Evolutionary conservation across 495 filamentous ascomycete genomes (phyloP).

Genomic region (Penicillium pancosmium): DNA sequence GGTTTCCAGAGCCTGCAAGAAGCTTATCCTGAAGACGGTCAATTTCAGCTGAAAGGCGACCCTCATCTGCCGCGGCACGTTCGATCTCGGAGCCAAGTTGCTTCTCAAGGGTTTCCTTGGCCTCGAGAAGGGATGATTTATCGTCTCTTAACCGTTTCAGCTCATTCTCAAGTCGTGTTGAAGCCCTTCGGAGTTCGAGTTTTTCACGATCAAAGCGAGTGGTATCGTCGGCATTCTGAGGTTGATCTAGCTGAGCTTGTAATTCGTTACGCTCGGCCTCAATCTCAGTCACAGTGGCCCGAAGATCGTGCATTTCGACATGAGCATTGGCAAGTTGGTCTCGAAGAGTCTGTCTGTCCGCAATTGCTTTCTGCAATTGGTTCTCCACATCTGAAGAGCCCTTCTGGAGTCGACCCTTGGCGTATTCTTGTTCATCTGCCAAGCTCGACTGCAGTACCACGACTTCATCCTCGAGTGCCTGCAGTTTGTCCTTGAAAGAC

Average conservation of each 20-base stretch:
- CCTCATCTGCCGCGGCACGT: slow-evolving; percentile 58
- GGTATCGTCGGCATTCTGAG: slow-evolving; percentile 53
- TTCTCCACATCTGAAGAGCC: slow-evolving; percentile 49
- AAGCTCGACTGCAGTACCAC: slow-evolving; percentile 72
- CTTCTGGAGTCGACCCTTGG: slow-evolving; percentile 56
- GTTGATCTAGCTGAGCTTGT: slow-evolving; percentile 55
- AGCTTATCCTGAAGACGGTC: slow-evolving; percentile 55
- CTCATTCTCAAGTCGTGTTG: slow-evolving; percentile 61
- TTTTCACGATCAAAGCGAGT: slow-evolving; percentile 64
- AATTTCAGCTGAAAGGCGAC: slow-evolving; percentile 59
- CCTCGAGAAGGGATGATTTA: slow-evolving; percentile 50
- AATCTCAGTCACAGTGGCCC: slow-evolving; percentile 51
- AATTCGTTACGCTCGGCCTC: slow-evolving; percentile 69
- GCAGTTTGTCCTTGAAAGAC: slow-evolving; percentile 64
- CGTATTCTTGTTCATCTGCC: slow-evolving; percentile 73
- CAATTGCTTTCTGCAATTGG: slow-evolving; percentile 51
- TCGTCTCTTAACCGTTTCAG: slow-evolving; percentile 61
- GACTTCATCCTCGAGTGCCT: slow-evolving; percentile 79
- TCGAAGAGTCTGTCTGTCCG: slow-evolving; percentile 63
- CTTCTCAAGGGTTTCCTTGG: slow-evolving; percentile 54
- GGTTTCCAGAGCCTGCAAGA: slow-evolving; percentile 41
- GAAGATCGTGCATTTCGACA: slow-evolving; percentile 61
- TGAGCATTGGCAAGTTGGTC: slow-evolving; percentile 64
- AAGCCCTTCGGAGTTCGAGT: slow-evolving; percentile 60
- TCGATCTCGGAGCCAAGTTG: slow-evolving; percentile 59